These are phyloP conservation scores for Fusarium luffae DNA, from an alignment of 2,329 filamentous ascomycete genomes.

Conservation along the genomic window DNA sequence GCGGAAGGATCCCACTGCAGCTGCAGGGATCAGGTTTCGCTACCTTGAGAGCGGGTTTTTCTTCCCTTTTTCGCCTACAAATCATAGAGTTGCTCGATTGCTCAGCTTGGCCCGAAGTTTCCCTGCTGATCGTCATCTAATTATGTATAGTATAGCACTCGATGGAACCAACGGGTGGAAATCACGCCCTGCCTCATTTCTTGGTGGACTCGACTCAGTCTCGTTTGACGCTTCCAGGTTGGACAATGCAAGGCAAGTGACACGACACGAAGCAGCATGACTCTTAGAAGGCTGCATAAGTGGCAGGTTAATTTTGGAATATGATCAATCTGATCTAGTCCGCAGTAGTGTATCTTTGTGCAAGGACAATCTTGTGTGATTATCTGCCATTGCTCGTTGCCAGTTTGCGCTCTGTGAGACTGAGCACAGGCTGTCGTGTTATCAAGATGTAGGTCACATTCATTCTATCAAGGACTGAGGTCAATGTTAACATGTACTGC, in stretches of 20 bases:
- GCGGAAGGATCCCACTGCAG: not conserved
- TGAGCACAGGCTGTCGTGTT: not conserved
- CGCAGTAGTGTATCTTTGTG: constrained; percentile 4
- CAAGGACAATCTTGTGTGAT: not conserved
- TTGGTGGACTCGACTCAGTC: not conserved
- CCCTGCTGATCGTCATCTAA: constrained; percentile 46
- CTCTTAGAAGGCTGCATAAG: constrained; percentile 17
- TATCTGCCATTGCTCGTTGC: not conserved
- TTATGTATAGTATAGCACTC: constrained; percentile 14
- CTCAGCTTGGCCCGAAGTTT: constrained; percentile 10
- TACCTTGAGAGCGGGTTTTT: constrained; percentile 1
- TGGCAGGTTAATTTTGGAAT: constrained; percentile 34
- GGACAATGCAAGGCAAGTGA: not conserved
- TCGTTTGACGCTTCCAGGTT: not conserved
- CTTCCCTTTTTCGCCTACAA: constrained; percentile 8
- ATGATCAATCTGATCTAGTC: constrained; percentile 7
- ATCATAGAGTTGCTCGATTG: constrained; percentile 24
- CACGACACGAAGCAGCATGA: not conserved
- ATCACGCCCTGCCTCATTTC: constrained; percentile 21
- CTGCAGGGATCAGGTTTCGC: constrained; percentile 8
- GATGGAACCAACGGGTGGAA: constrained; percentile 15
- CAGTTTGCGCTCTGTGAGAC: not conserved
- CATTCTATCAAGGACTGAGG: constrained; percentile 10
- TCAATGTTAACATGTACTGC: constrained; percentile 5
- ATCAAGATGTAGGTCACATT: not conserved